These are phyloP conservation scores for Blastocystis sp. DNA, from an alignment of 352 stramenopile genomes.

Conservation along the genomic window DNA sequence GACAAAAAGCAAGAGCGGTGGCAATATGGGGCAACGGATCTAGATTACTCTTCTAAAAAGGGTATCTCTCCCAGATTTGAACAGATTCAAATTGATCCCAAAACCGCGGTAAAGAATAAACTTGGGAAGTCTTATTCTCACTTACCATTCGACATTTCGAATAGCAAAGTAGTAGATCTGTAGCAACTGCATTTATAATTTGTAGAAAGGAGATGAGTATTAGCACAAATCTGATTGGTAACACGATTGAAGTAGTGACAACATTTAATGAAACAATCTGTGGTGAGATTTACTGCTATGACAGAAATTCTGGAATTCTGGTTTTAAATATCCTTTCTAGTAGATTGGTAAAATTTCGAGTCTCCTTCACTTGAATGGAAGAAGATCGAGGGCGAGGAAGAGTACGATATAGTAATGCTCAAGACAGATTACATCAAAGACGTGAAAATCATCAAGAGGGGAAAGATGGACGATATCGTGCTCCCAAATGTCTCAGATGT, in stretches of 20 bases:
- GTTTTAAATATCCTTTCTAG: conserved; percentile 46
- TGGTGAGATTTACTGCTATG: conserved; percentile 50
- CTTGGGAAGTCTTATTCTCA: background rate
- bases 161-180: background rate
- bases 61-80: no score
- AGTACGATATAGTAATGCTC: conserved; percentile 43
- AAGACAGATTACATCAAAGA: conserved; percentile 35
- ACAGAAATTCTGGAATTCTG: background rate
- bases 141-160: background rate
- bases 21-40: no score
- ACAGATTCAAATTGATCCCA: background rate
- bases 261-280: conserved; percentile 22
- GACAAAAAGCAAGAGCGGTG: no score
- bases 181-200: background rate
- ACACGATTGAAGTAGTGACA: conserved; percentile 37
- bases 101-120: background rate
- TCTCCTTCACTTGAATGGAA: conserved; percentile 32
- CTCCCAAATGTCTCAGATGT: background rate
- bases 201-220: conserved; percentile 43
- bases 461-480: conserved; percentile 21
- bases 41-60: no score
- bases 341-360: background rate
- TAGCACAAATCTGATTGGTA: background rate
- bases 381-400: conserved; percentile 18
- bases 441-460: conserved; percentile 23